Conservation (phyloP, 257 asterid species). For the Solanum chilense region DNA sequence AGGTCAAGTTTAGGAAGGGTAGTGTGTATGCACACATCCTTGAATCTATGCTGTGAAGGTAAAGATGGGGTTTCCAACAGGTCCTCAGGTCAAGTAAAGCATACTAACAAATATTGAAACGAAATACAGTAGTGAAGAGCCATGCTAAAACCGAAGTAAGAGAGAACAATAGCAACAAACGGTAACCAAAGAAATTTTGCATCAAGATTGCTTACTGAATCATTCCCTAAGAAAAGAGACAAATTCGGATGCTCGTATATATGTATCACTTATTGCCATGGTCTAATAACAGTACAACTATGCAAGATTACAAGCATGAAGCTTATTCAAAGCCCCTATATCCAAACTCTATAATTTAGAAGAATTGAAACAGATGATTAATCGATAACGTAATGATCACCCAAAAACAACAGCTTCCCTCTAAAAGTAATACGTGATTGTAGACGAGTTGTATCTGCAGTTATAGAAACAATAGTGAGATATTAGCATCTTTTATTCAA, state of each 20-base stretch:
- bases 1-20: not conserved
- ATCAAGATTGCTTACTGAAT: not conserved
- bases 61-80: not conserved
- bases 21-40: not conserved
- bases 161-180: not conserved
- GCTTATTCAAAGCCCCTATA: not conserved
- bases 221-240: not conserved
- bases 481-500: not conserved
- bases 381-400: not conserved
- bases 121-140: not conserved
- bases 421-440: not conserved
- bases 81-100: not conserved
- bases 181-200: not conserved
- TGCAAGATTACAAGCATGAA: not conserved
- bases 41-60: not conserved
- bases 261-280: not conserved
- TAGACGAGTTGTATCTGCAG: not conserved
- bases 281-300: not conserved
- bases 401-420: not conserved
- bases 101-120: not conserved
- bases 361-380: not conserved
- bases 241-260: not conserved
- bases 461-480: not conserved
- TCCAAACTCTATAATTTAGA: not conserved
- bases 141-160: not conserved